Evolutionary conservation across 805 yeast genomes (phyloP).

Genomic region (Saitoella complicata): DNA sequence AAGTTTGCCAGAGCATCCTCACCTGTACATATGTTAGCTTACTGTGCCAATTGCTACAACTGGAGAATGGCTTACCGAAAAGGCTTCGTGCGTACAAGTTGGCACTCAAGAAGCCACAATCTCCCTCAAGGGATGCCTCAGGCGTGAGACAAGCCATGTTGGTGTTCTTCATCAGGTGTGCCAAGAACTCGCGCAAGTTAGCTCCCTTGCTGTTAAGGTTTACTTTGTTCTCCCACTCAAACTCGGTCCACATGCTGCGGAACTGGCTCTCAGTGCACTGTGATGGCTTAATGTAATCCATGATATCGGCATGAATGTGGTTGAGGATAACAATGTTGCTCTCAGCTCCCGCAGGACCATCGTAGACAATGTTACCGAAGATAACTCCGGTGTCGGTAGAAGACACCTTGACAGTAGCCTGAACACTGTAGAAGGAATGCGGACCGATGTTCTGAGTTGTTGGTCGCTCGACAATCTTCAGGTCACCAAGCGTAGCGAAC

Average conservation of each 20-base stretch:
- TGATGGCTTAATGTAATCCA: slow-evolving; percentile 97
- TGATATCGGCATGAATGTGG: slow-evolving; percentile 88
- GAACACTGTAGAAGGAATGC: slow-evolving; percentile 87
- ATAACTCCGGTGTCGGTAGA: slow-evolving; percentile 97
- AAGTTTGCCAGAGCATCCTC: slow-evolving; percentile 95
- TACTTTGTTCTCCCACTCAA: slow-evolving; percentile 98
- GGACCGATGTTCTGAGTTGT: slow-evolving; percentile 83
- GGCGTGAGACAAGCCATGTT: slow-evolving; percentile 91
- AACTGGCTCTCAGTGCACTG: slow-evolving; percentile 72
- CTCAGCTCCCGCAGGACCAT: slow-evolving; percentile 86
- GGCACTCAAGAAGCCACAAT: slow-evolving; percentile 84
- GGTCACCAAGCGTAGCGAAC: slow-evolving; percentile 89
- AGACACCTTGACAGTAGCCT: slow-evolving; percentile 81
- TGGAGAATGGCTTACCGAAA: slow-evolving; percentile 36
- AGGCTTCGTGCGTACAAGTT: slow-evolving; percentile 82
- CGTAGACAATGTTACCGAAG: slow-evolving; percentile 92
- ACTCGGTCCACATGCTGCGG: slow-evolving; percentile 98
- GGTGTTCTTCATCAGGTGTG: slow-evolving; percentile 60
- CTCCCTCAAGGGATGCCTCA: slow-evolving; percentile 49
- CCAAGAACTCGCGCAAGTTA: slow-evolving; percentile 61
- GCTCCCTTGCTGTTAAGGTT: slow-evolving; percentile 50
- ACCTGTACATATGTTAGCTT: not conserved
- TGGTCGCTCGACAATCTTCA: slow-evolving; percentile 86
- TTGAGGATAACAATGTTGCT: slow-evolving; percentile 78
- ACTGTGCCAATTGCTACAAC: too few relatives aligned